Evolutionary conservation across 2,329 filamentous ascomycete genomes (phyloP).

Genomic region (Arthrobotrys entomopaga): DNA sequence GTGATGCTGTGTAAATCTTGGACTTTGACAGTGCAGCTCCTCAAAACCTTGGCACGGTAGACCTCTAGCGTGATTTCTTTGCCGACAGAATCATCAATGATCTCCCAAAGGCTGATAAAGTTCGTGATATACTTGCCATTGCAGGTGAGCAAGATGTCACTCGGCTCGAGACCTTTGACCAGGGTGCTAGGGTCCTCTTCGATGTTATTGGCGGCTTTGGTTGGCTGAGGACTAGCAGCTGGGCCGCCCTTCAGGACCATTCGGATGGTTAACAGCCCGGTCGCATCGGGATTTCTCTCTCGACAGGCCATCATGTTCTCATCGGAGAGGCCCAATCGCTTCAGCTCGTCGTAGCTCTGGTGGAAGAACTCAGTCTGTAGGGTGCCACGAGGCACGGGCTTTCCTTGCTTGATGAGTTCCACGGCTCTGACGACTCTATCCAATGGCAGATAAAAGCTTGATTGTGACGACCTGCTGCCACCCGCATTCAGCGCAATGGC

Average conservation of each 20-base stretch:
- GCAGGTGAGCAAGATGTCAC: conserved; percentile 89
- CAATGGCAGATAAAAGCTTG: conserved; percentile 59
- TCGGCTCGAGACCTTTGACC: conserved; percentile 62
- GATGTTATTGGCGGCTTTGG: conserved; percentile 42
- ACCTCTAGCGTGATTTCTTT: conserved; percentile 58
- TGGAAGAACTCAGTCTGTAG: conserved; percentile 59
- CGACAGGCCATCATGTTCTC: conserved; percentile 58
- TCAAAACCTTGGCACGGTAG: conserved; percentile 57
- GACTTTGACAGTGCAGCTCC: conserved; percentile 55
- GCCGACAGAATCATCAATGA: conserved; percentile 59
- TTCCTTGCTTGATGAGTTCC: conserved; percentile 58
- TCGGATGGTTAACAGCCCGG: conserved; percentile 57
- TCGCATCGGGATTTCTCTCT: conserved; percentile 56
- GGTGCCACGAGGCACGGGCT: conserved; percentile 58
- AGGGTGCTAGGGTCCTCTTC: conserved; percentile 56
- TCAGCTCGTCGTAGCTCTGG: conserved; percentile 59
- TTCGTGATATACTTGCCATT: conserved; percentile 88
- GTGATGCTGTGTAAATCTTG: conserved; percentile 59
- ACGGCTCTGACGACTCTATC: conserved; percentile 59
- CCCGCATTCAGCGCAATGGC: conserved; percentile 59
- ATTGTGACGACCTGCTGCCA: conserved; percentile 59
- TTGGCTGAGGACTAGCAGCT: conserved; percentile 54
- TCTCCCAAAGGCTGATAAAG: conserved; percentile 59
- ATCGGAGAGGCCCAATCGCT: conserved; percentile 58
- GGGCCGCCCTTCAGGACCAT: conserved; percentile 59